Percentiles rank a stretch among this genome's conserved stretches.
These are phyloP conservation scores for Fusarium anguioides DNA, from an alignment of 2,329 filamentous ascomycete species.

Conservation along the genomic window DNA sequence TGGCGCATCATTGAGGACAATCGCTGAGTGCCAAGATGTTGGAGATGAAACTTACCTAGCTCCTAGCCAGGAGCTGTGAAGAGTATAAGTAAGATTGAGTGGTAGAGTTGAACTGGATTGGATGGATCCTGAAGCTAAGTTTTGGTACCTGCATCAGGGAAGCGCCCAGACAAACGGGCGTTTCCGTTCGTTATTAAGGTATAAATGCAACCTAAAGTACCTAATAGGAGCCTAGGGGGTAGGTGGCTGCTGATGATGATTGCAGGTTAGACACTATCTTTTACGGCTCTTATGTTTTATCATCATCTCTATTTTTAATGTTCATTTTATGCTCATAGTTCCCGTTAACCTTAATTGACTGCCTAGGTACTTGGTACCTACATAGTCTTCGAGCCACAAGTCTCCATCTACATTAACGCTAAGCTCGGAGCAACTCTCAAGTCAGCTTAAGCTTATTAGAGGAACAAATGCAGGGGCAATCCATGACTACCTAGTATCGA, in stretches of 20 bases:
- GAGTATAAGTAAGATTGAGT: conserved; percentile 21
- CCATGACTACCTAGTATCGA: conserved; percentile 4
- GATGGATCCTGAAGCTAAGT: conserved; percentile 7
- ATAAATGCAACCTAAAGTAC: conserved; percentile 15
- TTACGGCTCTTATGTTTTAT: background rate
- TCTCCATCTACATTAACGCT: too few relatives aligned
- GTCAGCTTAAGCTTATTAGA: background rate
- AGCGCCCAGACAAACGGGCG: conserved; percentile 21
- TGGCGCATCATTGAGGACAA: conserved; percentile 25
- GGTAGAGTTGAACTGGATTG: background rate
- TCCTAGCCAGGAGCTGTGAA: background rate
- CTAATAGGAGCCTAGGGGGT: too few relatives aligned
- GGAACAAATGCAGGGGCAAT: conserved; percentile 11
- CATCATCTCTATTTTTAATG: background rate
- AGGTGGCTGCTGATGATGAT: too few relatives aligned
- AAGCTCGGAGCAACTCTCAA: conserved; percentile 5
- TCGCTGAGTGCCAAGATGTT: conserved; percentile 28
- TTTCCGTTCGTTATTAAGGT: too few relatives aligned
- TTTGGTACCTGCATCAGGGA: conserved; percentile 28
- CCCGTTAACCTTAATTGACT: conserved; percentile 3
- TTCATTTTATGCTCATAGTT: background rate
- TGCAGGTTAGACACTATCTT: background rate
- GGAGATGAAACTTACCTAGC: conserved; percentile 30
- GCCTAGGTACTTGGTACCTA: too few relatives aligned
- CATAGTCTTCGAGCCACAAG: too few relatives aligned